A percentile compares a stretch with the other conserved stretches of the same genome.
These are phyloP conservation scores for Colletotrichum tanaceti DNA, from an alignment of 2,329 filamentous ascomycete species.

Conservation along the genomic window DNA sequence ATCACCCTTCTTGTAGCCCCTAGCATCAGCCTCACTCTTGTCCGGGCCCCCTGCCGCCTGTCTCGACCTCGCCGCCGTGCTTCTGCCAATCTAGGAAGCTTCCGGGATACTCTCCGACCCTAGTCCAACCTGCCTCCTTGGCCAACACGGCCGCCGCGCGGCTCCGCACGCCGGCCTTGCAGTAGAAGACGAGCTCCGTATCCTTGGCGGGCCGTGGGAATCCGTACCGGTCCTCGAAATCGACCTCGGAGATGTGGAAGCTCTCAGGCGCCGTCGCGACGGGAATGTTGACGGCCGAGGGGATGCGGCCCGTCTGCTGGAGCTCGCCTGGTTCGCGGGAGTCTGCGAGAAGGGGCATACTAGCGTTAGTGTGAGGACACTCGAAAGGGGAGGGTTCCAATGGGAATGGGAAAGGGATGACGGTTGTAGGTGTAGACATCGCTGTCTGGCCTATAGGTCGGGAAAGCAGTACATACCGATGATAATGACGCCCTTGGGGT, in stretches of 20 bases:
- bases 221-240: constrained; percentile 86
- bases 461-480: constrained; percentile 21
- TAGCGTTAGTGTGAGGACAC: neutral
- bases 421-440: too few species aligned
- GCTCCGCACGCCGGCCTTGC: constrained; percentile 89
- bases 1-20: neutral
- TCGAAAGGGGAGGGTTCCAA: neutral
- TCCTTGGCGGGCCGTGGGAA: constrained; percentile 73
- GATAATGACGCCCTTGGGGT: constrained; percentile 22
- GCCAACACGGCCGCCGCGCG: constrained; percentile 82
- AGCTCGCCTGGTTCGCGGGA: constrained; percentile 80
- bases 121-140: constrained; percentile 77
- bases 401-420: neutral
- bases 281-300: constrained; percentile 84
- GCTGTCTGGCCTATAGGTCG: neutral
- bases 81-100: constrained; percentile 86
- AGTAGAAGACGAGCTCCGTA: constrained; percentile 83
- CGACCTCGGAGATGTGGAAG: constrained; percentile 78
- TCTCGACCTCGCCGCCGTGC: constrained; percentile 73
- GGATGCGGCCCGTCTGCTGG: constrained; percentile 75
- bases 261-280: constrained; percentile 81
- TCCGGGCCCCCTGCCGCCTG: constrained; percentile 12
- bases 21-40: neutral
- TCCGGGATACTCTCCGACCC: constrained; percentile 77
- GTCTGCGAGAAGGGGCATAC: constrained; percentile 56